These are phyloP conservation scores for Pyrrhoderma noxium DNA, from an alignment of 1,284 basidiomycete species.

Conservation along the genomic window DNA sequence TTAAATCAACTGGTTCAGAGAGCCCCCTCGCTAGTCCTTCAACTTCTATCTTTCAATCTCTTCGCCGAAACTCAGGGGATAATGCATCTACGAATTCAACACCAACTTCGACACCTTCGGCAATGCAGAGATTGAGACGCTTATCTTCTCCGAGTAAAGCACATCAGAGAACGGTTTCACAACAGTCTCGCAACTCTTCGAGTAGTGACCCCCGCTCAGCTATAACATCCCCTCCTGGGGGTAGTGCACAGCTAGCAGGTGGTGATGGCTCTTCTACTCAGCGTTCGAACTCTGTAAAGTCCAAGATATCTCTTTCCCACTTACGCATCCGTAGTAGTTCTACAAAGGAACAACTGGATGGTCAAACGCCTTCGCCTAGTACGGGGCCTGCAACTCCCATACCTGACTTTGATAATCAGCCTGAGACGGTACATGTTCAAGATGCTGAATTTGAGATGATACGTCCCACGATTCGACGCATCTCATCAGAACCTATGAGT, in stretches of 20 bases:
- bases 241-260: background rate
- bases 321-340: slow-evolving; percentile 30
- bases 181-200: slow-evolving; percentile 18
- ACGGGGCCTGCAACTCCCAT: slow-evolving; percentile 22
- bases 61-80: slow-evolving; percentile 7
- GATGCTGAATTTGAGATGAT: slow-evolving; percentile 77
- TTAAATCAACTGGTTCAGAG: background rate
- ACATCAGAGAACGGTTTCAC: slow-evolving; percentile 12
- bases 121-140: slow-evolving; percentile 21
- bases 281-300: slow-evolving; percentile 36
- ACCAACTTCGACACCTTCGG: slow-evolving; percentile 4
- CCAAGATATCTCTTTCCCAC: slow-evolving; percentile 53
- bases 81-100: background rate
- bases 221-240: slow-evolving; percentile 18
- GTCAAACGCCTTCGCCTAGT: slow-evolving; percentile 23
- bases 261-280: slow-evolving; percentile 12
- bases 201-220: slow-evolving; percentile 22
- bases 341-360: slow-evolving; percentile 32
- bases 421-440: slow-evolving; percentile 57
- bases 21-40: slow-evolving; percentile 1
- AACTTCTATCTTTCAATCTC: slow-evolving; percentile 1
- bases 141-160: slow-evolving; percentile 18
- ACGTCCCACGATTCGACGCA: slow-evolving; percentile 43
- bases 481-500: slow-evolving; percentile 39
- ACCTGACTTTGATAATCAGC: slow-evolving; percentile 26